Percentiles rank a stretch among this genome's conserved stretches.
Evolutionary conservation across 768 basidiomycete species (phyloP).

Genomic region (Pulveroboletus sp.): DNA sequence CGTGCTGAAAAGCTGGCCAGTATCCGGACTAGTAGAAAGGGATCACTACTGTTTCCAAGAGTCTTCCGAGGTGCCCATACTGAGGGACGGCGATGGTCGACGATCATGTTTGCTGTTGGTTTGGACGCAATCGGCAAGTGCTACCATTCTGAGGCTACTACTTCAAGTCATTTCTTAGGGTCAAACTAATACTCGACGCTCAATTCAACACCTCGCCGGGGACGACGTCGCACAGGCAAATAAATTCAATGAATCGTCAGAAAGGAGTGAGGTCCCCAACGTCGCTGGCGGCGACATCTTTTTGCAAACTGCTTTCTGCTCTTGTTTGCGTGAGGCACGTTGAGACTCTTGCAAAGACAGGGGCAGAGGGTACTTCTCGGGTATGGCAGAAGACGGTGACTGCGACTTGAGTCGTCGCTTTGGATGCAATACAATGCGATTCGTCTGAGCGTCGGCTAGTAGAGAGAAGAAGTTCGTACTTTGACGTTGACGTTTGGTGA

Average conservation of each 20-base stretch:
- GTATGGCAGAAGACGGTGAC: slow-evolving; percentile 10
- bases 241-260: slow-evolving; percentile 49
- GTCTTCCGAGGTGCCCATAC: not conserved
- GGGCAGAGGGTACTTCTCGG: slow-evolving; percentile 11
- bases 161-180: not conserved
- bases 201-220: slow-evolving; percentile 17
- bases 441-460: slow-evolving; percentile 37
- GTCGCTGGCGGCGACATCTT: not conserved
- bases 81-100: not conserved
- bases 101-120: not conserved
- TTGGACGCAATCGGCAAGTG: not conserved
- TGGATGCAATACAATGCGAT: slow-evolving; percentile 34
- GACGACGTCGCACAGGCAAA: slow-evolving; percentile 38
- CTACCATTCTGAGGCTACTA: too few species aligned
- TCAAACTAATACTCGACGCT: not conserved
- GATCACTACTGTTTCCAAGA: too few species aligned
- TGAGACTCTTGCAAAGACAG: slow-evolving; percentile 5
- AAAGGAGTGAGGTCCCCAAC: slow-evolving; percentile 22
- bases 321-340: slow-evolving; percentile 3
- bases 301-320: slow-evolving; percentile 4
- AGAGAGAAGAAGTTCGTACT: slow-evolving; percentile 36
- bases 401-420: slow-evolving; percentile 4
- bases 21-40: too few species aligned
- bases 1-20: not conserved
- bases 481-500: slow-evolving; percentile 15